These are phyloP conservation scores for Arachnomyces sp. DNA, from an alignment of 2,329 filamentous ascomycete species.

Conservation along the genomic window DNA sequence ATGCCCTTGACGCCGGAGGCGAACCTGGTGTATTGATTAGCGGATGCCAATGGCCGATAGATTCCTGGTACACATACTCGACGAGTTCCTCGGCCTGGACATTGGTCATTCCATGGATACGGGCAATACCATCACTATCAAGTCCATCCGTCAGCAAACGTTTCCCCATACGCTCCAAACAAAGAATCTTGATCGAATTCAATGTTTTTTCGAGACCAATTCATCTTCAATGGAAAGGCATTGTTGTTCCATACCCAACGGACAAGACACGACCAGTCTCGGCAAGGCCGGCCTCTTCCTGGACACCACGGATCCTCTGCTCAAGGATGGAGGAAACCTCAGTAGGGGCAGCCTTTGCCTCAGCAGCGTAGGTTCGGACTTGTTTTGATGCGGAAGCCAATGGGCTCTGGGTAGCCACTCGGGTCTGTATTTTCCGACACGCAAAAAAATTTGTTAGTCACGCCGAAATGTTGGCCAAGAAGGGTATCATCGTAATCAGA, in stretches of 20 bases:
- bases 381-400: slow-evolving; percentile 63
- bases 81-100: slow-evolving; percentile 99
- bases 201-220: slow-evolving; percentile 16
- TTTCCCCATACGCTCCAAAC: slow-evolving; percentile 3
- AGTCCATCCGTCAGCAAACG: slow-evolving; percentile 24
- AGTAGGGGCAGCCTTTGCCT: slow-evolving; percentile 90
- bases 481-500: background rate
- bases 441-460: slow-evolving; percentile 37
- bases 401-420: slow-evolving; percentile 73
- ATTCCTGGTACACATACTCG: slow-evolving; percentile 66
- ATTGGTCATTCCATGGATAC: slow-evolving; percentile 99
- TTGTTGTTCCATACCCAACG: slow-evolving; percentile 70
- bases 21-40: slow-evolving; percentile 55
- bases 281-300: slow-evolving; percentile 91
- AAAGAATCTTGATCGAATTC: background rate
- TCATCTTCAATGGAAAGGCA: slow-evolving; percentile 11
- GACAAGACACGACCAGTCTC: slow-evolving; percentile 98
- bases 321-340: slow-evolving; percentile 99
- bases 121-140: slow-evolving; percentile 97
- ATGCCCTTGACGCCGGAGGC: slow-evolving; percentile 99
- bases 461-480: slow-evolving; percentile 46
- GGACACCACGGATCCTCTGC: slow-evolving; percentile 96
- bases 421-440: slow-evolving; percentile 52
- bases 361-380: slow-evolving; percentile 79
- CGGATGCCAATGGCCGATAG: slow-evolving; percentile 5